phyloP scores from a whole-genome alignment of 306 rosid species.

The Fagus crenata region DNA sequence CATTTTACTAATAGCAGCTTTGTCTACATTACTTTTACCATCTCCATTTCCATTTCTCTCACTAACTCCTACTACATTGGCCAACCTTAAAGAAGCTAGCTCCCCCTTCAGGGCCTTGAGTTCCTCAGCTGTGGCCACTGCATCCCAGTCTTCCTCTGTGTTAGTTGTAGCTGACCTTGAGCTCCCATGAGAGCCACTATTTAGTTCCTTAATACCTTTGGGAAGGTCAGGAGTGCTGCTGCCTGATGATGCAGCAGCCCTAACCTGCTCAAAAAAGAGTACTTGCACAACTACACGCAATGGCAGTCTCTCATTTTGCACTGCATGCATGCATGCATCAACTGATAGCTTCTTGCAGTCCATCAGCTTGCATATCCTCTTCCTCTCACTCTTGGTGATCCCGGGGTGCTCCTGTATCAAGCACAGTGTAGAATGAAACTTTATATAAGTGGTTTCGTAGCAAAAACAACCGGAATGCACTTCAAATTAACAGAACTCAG shows the following conservation, averaged over 20 bases:
- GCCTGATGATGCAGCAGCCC: constrained; percentile 75
- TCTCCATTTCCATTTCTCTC: constrained; percentile 64
- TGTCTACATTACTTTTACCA: constrained; percentile 52
- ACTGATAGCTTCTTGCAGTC: constrained; percentile 85
- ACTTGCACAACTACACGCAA: constrained; percentile 92
- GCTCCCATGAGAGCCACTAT: constrained; percentile 71
- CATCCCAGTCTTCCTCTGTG: constrained; percentile 79
- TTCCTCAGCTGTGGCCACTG: constrained; percentile 72
- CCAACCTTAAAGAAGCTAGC: constrained; percentile 76
- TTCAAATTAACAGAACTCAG: neutral
- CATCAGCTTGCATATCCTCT: constrained; percentile 90
- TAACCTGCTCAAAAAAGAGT: constrained; percentile 88
- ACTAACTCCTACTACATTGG: constrained; percentile 46
- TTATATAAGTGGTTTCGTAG: neutral
- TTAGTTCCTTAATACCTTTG: constrained; percentile 66
- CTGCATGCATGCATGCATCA: constrained; percentile 90
- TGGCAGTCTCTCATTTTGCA: constrained; percentile 96
- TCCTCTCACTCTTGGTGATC: constrained; percentile 80
- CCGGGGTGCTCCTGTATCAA: constrained; percentile 77
- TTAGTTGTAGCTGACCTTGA: constrained; percentile 83
- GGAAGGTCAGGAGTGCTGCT: constrained; percentile 91
- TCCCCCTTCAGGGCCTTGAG: constrained; percentile 82
- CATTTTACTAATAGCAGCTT: constrained; percentile 77
- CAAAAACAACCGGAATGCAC: neutral
- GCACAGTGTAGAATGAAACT: constrained; percentile 9